Base-by-base conservation (phyloP, 23 red algal species). In the Gracilaria vermiculophylla region DNA sequence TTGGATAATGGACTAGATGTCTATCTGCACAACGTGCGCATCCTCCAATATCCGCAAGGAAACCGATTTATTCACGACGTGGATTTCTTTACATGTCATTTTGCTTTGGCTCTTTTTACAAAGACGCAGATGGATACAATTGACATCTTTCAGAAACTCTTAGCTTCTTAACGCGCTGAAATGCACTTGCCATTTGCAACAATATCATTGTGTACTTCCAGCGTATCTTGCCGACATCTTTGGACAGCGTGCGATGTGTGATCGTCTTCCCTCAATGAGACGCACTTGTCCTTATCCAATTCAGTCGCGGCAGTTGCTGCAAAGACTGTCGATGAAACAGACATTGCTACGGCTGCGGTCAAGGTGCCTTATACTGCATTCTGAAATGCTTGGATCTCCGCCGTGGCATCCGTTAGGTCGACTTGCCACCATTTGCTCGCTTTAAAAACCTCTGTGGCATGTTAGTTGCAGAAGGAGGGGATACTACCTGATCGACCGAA, bases 141-240 rank as follows among this genome's bases (percentile, higher is more conserved):
- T 28, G 71, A 77, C 33, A 77, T 52, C 33, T 77, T 77, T 77
- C 34, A 49, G 49, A 40, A 41, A 77, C 71, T 77, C 49, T 40
- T 40, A 49, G 28, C 71, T 4, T 77, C 71, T 77, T 43, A 48
- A 77, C 71, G 40, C 0, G 71, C 71, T 49, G 71, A 17, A 77
- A 77, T 77, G 71, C 71, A 77, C 71, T 77, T 49, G 40, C 71
- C 13, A 77, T 41, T 77, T 77, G 71, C 71, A 40, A 77, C 71
- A 54, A 77, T 40, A 77, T 77, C 71, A 77, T 77, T 33, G 71
- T 48, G 34, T 77, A 77, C 71, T 53, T 77, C 45, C 0, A 77
- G 49, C 71, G 16, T 77, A 49, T 40, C 71, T 77, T 77, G 32
- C 67, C 37, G 37, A 40, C 0, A 77, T 40, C 71, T 33, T 1